These are phyloP conservation scores for Aspergillus fischeri DNA, from an alignment of 2,329 filamentous ascomycete species.

Conservation along the genomic window DNA sequence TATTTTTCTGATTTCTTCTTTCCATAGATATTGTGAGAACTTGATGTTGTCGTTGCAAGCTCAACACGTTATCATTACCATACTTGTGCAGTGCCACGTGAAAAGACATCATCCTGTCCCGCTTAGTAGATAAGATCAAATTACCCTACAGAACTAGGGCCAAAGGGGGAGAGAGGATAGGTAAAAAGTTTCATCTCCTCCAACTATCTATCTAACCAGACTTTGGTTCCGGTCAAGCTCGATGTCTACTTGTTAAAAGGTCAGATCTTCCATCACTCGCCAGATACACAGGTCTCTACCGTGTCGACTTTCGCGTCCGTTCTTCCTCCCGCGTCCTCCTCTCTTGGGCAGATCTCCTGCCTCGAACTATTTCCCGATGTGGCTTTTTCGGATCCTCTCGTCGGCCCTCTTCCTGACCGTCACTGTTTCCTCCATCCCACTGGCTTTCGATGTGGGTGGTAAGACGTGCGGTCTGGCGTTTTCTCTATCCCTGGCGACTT, in stretches of 20 bases:
- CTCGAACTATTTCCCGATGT: conserved; percentile 55
- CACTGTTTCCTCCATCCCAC: conserved; percentile 91
- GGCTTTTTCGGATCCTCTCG: conserved; percentile 74
- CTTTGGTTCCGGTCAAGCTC: not conserved
- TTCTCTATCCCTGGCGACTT: conserved; percentile 80
- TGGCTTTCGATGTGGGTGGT: conserved; percentile 96
- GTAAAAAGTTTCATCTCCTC: not conserved
- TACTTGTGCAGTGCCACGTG: not conserved
- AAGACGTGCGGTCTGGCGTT: conserved; percentile 91
- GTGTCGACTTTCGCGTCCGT: not conserved
- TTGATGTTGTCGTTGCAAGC: not conserved
- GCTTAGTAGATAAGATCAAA: not conserved
- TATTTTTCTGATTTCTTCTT: not conserved
- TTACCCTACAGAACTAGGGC: not conserved
- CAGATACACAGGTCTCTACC: not conserved
- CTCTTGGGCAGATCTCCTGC: conserved; percentile 5
- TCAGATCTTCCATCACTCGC: not conserved
- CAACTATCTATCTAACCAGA: not conserved
- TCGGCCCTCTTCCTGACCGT: conserved; percentile 82
- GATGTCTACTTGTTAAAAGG: not conserved
- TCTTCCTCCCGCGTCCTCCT: not conserved
- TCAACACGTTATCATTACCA: not conserved
- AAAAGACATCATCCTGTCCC: not conserved
- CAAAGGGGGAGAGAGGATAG: not conserved
- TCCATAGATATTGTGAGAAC: not conserved